Percentiles rank a stretch among this genome's conserved stretches.
These are phyloP conservation scores for Tylopilus subfusipes DNA, from an alignment of 768 basidiomycete species.

Conservation along the genomic window DNA sequence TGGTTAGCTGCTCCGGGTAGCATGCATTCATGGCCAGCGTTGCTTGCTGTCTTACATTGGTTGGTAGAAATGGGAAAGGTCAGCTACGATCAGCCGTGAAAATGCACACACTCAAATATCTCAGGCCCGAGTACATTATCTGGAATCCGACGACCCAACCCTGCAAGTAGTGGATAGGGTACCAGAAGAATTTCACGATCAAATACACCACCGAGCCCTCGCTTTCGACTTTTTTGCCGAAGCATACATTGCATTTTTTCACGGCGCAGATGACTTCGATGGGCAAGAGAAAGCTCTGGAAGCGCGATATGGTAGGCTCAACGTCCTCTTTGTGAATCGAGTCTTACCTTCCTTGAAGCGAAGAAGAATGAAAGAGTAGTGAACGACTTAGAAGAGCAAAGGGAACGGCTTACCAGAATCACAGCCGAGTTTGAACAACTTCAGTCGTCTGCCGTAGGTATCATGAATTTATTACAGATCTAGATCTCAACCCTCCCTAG, in stretches of 20 bases:
- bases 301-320: conserved; percentile 65
- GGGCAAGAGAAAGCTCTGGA: conserved; percentile 71
- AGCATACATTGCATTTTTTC: conserved; percentile 66
- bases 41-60: conserved; percentile 92
- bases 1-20: conserved; percentile 86
- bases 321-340: neutral
- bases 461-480: neutral
- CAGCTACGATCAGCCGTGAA: conserved; percentile 16
- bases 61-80: conserved; percentile 84
- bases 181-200: conserved; percentile 74
- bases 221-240: conserved; percentile 72
- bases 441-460: conserved; percentile 56
- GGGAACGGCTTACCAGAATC: conserved; percentile 42
- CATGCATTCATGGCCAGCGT: conserved; percentile 87
- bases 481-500: conserved; percentile 30
- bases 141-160: conserved; percentile 64
- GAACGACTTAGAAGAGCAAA: conserved; percentile 58
- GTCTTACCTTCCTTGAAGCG: conserved; percentile 36
- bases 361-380: conserved; percentile 70
- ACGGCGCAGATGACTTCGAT: conserved; percentile 61
- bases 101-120: neutral
- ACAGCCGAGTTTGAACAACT: conserved; percentile 56
- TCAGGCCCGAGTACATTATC: conserved; percentile 40
- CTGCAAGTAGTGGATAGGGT: conserved; percentile 57
- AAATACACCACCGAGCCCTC: conserved; percentile 68